Conservation (phyloP, 768 basidiomycete species). For the Amylocystis lapponica region DNA sequence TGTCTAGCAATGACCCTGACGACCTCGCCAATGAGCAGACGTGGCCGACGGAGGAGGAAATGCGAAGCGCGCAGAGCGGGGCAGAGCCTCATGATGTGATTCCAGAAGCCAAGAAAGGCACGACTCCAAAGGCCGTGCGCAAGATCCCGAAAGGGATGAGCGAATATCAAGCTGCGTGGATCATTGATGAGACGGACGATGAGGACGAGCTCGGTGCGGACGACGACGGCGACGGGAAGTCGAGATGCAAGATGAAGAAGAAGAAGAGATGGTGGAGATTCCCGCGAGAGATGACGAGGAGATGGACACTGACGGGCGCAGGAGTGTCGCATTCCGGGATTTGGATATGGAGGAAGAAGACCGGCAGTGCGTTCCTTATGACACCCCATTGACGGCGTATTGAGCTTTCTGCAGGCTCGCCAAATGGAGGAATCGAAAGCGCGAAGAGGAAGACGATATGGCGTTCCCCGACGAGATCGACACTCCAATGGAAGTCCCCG, state of each 20-base stretch:
- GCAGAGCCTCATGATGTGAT: slow-evolving; percentile 31
- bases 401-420: slow-evolving; percentile 41
- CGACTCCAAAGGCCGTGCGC: slow-evolving; percentile 76
- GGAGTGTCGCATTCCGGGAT: slow-evolving; percentile 62
- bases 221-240: slow-evolving; percentile 31
- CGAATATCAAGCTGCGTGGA: slow-evolving; percentile 97
- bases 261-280: slow-evolving; percentile 58
- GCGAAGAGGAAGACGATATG: slow-evolving; percentile 75
- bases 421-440: slow-evolving; percentile 60
- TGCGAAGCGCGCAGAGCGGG: slow-evolving; percentile 40
- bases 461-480: slow-evolving; percentile 97
- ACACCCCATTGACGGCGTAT: neutral
- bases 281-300: slow-evolving; percentile 46
- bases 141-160: slow-evolving; percentile 93
- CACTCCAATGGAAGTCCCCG: slow-evolving; percentile 81
- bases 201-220: slow-evolving; percentile 32
- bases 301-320: slow-evolving; percentile 49
- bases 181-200: slow-evolving; percentile 69
- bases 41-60: slow-evolving; percentile 98
- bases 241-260: slow-evolving; percentile 37
- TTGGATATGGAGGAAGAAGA: slow-evolving; percentile 82
- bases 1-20: slow-evolving; percentile 84
- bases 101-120: slow-evolving; percentile 63
- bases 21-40: slow-evolving; percentile 94
- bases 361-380: slow-evolving; percentile 55